Percentiles rank a stretch among this genome's conserved stretches.
Conservation (phyloP, 805 yeast species). For the Saccharomycopsis malanga region DNA sequence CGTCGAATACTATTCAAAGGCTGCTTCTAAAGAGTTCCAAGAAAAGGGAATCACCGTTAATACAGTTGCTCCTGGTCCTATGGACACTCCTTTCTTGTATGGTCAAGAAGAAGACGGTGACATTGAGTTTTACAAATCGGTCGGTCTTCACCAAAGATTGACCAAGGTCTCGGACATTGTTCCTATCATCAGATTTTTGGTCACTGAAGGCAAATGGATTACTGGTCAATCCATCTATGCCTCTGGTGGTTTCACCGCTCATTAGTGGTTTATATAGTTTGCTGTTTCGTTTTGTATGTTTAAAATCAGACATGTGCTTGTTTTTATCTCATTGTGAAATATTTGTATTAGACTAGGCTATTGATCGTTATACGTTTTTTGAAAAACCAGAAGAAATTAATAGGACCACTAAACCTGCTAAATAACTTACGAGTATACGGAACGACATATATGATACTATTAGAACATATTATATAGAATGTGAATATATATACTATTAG, state of each 20-base stretch:
- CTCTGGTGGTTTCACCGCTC: slow-evolving; percentile 62
- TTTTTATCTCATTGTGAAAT: too few relatives aligned
- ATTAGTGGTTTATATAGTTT: slow-evolving; percentile 31
- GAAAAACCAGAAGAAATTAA: too few relatives aligned
- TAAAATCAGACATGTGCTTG: too few relatives aligned
- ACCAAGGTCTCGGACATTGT: slow-evolving; percentile 56
- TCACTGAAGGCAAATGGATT: slow-evolving; percentile 61
- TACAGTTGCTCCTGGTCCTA: slow-evolving; percentile 59
- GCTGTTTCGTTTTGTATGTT: too few relatives aligned
- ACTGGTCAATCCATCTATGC: slow-evolving; percentile 64
- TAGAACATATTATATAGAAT: too few relatives aligned
- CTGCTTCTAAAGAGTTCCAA: slow-evolving; percentile 48
- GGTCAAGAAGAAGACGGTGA: slow-evolving; percentile 50
- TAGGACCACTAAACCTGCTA: too few relatives aligned
- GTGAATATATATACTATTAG: too few relatives aligned
- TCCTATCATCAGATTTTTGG: slow-evolving; percentile 54
- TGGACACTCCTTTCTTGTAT: slow-evolving; percentile 61
- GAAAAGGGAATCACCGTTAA: slow-evolving; percentile 42
- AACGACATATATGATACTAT: too few relatives aligned
- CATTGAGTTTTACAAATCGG: slow-evolving; percentile 49
- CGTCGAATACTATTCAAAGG: slow-evolving; percentile 46
- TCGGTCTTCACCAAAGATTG: slow-evolving; percentile 41
- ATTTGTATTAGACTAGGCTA: too few relatives aligned
- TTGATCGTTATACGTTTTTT: too few relatives aligned
- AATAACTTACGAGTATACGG: too few relatives aligned